Conservation (phyloP, 768 basidiomycete species). For the Filobasidium floriforme region DNA sequence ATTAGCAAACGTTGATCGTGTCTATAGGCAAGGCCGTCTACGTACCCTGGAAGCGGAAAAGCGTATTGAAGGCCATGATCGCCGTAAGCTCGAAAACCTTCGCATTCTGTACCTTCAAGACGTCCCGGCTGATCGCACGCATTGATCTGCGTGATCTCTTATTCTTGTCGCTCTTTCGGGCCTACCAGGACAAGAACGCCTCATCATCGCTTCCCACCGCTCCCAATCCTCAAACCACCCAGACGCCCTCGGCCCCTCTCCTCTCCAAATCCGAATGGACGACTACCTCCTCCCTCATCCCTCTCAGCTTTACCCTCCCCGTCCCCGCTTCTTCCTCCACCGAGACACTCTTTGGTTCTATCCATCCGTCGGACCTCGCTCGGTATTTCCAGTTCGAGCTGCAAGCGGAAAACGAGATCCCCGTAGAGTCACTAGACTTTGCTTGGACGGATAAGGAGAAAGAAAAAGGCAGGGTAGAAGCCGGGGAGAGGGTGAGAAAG, state of each 20-base stretch:
- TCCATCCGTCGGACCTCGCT: slow-evolving; percentile 1
- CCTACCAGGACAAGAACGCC: neutral
- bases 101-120: too few species aligned
- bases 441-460: slow-evolving; percentile 9
- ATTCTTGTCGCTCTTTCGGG: neutral
- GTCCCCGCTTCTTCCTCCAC: slow-evolving; percentile 8
- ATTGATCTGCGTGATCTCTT: neutral
- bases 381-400: neutral
- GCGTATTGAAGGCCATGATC: slow-evolving; percentile 6
- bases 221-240: neutral
- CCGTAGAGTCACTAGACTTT: slow-evolving; percentile 12
- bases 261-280: slow-evolving; percentile 7
- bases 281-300: neutral
- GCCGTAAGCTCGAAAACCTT: slow-evolving; percentile 14
- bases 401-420: neutral
- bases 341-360: slow-evolving; percentile 16
- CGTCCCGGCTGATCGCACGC: too few species aligned
- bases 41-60: slow-evolving; percentile 21
- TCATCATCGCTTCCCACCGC: neutral
- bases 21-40: slow-evolving; percentile 14
- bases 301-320: slow-evolving; percentile 7
- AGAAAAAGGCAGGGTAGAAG: slow-evolving; percentile 11
- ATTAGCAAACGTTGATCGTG: neutral
- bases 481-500: slow-evolving; percentile 11
- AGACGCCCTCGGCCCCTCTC: neutral